phyloP scores from a whole-genome alignment of 208 protist genomes.

The Trypanosoma melophagium region DNA sequence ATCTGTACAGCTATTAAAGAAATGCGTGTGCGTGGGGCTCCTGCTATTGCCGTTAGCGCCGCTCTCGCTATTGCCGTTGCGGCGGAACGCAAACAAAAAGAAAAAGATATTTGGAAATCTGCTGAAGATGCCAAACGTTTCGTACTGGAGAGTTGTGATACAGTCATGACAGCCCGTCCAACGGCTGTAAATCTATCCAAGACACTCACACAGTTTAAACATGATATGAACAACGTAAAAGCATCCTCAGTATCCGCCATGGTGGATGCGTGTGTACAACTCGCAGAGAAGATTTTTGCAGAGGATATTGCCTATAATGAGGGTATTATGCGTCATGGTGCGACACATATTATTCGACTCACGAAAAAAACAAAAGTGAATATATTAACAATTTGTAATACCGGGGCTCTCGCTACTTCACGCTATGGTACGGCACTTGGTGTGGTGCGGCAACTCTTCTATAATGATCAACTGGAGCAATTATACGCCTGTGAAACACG shows the following conservation, averaged over 20 bases:
- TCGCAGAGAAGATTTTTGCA: slow-evolving; percentile 86
- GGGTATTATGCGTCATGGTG: slow-evolving; percentile 89
- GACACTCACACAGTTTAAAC: slow-evolving; percentile 69
- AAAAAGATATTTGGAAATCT: slow-evolving; percentile 27
- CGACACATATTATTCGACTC: slow-evolving; percentile 66
- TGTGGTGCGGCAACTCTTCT: slow-evolving; percentile 89
- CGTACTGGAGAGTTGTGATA: slow-evolving; percentile 76
- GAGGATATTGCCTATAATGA: slow-evolving; percentile 91
- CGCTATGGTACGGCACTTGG: slow-evolving; percentile 94
- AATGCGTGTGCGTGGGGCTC: slow-evolving; percentile 94
- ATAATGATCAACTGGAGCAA: slow-evolving; percentile 70
- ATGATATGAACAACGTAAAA: slow-evolving; percentile 35
- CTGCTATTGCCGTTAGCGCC: slow-evolving; percentile 95
- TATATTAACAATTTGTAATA: slow-evolving; percentile 96
- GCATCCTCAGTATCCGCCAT: slow-evolving; percentile 29
- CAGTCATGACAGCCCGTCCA: slow-evolving; percentile 90
- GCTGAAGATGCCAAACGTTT: slow-evolving; percentile 46
- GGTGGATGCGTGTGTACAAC: slow-evolving; percentile 50
- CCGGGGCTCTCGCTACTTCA: slow-evolving; percentile 91
- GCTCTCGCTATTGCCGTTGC: slow-evolving; percentile 92
- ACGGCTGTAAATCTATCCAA: slow-evolving; percentile 96
- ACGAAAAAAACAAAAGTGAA: slow-evolving; percentile 42
- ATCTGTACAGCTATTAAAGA: slow-evolving; percentile 89
- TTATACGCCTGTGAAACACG: slow-evolving; percentile 94
- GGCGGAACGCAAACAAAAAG: slow-evolving; percentile 28